Base-by-base conservation (phyloP, 2,329 filamentous ascomycete genomes). In the Trichoderma sp. region DNA sequence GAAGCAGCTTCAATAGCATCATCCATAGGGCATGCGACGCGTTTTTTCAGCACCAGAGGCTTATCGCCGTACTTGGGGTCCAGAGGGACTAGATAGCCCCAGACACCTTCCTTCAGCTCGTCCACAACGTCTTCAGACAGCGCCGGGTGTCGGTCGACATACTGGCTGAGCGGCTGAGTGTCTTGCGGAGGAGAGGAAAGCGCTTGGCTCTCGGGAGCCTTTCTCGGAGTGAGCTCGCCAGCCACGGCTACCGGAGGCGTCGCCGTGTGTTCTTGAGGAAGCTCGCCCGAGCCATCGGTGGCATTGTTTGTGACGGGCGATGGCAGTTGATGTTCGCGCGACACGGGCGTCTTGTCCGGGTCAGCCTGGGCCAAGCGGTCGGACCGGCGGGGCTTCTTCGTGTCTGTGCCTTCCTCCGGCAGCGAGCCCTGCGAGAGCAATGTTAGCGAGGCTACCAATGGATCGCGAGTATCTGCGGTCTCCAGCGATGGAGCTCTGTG, bases 31-130 rank as follows among this genome's bases (percentile, higher is more conserved):
- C 94, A 97, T 43, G 87, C 85, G 70, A 85, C 87, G 68, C 94
- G 87, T 75, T 89, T 93, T 80, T 88, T 91, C 78, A 99, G 79
- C 8, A 96, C 92, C 27, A 88, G 76, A 57, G 81, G 97, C 80
- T 79, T 91, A 81, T 80, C 89, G 53, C 79, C 90, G 66, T 91
- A 89, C 72, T 87, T 88, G 64, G 87, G 86, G 76, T 95, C 90
- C 29, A 97, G 82, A 2, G 95, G 93, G 66, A 97, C 88, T 5
- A 99, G 84, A 76, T 98, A 99, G 14, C 96, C 96, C 96, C 96
- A 99, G 1, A 98, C 93, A 10, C 93, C 93, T 78, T 97, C 92
- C 57, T 88, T 85, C 71, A 84, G 88, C 81, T 97, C 94, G 77
- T 97, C 92, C 72, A 94, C 88, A 4, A 96, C 92, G 68, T 97